phyloP scores from a whole-genome alignment of 1,284 basidiomycete genomes.

The Ustilago shanxiensis region DNA sequence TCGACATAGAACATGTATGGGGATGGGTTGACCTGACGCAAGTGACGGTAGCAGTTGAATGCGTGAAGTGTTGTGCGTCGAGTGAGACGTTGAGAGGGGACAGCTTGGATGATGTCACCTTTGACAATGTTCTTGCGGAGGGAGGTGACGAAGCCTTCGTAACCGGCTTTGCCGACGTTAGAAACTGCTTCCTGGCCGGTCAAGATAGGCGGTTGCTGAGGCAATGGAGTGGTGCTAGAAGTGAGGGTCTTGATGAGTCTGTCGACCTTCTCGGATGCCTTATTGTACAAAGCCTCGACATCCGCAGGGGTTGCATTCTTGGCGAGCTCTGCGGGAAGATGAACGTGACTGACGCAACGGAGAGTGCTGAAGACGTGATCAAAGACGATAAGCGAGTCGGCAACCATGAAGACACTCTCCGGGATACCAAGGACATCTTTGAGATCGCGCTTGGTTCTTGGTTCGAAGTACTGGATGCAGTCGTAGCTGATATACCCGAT shows the following conservation, averaged over 20 bases:
- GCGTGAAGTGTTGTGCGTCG: slow-evolving; percentile 90
- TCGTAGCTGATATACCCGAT: slow-evolving; percentile 98
- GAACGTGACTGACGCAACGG: slow-evolving; percentile 94
- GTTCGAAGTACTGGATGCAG: slow-evolving; percentile 93
- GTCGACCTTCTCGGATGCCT: slow-evolving; percentile 44
- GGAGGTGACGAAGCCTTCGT: slow-evolving; percentile 89
- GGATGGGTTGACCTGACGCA: slow-evolving; percentile 94
- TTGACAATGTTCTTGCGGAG: slow-evolving; percentile 94
- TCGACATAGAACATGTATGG: slow-evolving; percentile 99
- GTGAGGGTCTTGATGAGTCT: slow-evolving; percentile 42
- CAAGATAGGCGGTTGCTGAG: slow-evolving; percentile 72
- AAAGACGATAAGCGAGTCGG: slow-evolving; percentile 92
- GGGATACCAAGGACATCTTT: slow-evolving; percentile 85
- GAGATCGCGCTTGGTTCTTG: slow-evolving; percentile 74
- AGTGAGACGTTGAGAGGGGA: slow-evolving; percentile 90
- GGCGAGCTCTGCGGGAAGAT: slow-evolving; percentile 76
- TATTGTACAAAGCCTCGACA: slow-evolving; percentile 66
- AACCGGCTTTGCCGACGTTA: slow-evolving; percentile 94
- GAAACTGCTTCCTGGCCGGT: slow-evolving; percentile 74
- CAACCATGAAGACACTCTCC: slow-evolving; percentile 96
- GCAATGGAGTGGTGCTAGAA: slow-evolving; percentile 74
- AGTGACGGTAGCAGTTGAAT: slow-evolving; percentile 94
- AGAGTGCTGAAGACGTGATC: slow-evolving; percentile 96
- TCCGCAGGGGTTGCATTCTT: slow-evolving; percentile 74
- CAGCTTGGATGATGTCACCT: slow-evolving; percentile 99